Evolutionary conservation across 768 basidiomycete genomes (phyloP).

Genomic region (Boletus rufocinnamomeus): DNA sequence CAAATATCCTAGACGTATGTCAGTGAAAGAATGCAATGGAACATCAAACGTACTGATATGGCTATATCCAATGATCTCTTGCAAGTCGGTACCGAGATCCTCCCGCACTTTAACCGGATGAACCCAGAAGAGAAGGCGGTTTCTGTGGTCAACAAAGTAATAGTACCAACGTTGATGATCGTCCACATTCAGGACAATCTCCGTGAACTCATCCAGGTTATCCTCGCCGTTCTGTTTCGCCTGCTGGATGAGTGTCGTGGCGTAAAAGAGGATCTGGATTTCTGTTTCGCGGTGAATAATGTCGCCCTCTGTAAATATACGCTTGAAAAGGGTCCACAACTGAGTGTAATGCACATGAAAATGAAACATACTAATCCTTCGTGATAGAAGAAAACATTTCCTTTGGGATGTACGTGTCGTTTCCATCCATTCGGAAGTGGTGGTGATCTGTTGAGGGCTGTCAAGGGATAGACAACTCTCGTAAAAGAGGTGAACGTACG

Average conservation of each 20-base stretch:
- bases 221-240: not conserved
- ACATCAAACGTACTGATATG: conserved; percentile 18
- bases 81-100: conserved; percentile 6
- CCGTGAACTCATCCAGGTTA: conserved; percentile 6
- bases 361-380: conserved; percentile 9
- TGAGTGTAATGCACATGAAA: not conserved
- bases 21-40: too few species aligned
- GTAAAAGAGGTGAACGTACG: not conserved
- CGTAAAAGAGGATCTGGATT: conserved; percentile 6
- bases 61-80: conserved; percentile 1
- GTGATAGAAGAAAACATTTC: conserved; percentile 14
- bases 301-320: conserved; percentile 18
- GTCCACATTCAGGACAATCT: conserved; percentile 16
- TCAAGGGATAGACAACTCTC: not conserved
- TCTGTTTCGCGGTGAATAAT: not conserved
- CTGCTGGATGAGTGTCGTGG: conserved; percentile 6
- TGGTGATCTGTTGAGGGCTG: not conserved
- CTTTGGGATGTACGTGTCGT: conserved; percentile 19
- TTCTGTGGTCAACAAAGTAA: conserved; percentile 20
- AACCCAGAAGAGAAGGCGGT: conserved; percentile 23
- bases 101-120: not conserved
- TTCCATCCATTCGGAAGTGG: conserved; percentile 2
- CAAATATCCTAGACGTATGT: conserved; percentile 13
- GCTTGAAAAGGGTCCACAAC: conserved; percentile 9
- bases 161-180: conserved; percentile 4